Evolutionary conservation across 2,329 filamentous ascomycete genomes (phyloP), one percentile per base, ranked within the genome.

Genomic region (Aspergillus pseudonomiae): DNA sequence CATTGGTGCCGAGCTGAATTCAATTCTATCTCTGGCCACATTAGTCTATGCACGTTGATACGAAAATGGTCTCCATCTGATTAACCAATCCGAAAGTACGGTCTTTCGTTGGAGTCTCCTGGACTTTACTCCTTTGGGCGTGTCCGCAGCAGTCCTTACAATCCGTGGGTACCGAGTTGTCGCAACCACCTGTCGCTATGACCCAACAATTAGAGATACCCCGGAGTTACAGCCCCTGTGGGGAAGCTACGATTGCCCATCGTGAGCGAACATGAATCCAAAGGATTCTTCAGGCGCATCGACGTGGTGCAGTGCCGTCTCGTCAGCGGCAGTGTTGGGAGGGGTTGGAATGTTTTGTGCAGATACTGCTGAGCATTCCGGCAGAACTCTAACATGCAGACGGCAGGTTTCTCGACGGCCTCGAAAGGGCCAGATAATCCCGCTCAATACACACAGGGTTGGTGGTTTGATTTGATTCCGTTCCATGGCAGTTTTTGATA

Each of bases 381-480:
- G 16, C 48, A 32, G 28, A 52, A 52, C 28, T 52, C 28, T 52
- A 52, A 52, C 48, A 32, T 52, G 48, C 48, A 52, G 30, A 32
- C 16, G 19, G 48, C 28, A 48, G 12, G 45, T 48, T 48, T 26
- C 24, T 48, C 45, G 16, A 50, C 24, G 30, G 26, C 14, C 14
- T 50, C 46, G 16, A 52, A 32, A 30, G 11, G 16, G 48, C 14
- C 28, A 52, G 48, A 21, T 32, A 52, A 52, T 11, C 16, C 34
- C 52, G 30, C 34, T 41, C 34, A 9, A 55, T 14, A n/a, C 48
- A 36, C 48, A 36, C n/a, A 12, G 28, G 52, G 28, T 54, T 36
- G 28, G 52, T 34, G 32, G 32, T 54, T 54, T 36, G 52, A 50
- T 54, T 54, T 54, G 30, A 36, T 54, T 26, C 30, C 52, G 52